Base-by-base conservation (phyloP, 495 filamentous ascomycete species). In the Lepidopterella palustris region DNA sequence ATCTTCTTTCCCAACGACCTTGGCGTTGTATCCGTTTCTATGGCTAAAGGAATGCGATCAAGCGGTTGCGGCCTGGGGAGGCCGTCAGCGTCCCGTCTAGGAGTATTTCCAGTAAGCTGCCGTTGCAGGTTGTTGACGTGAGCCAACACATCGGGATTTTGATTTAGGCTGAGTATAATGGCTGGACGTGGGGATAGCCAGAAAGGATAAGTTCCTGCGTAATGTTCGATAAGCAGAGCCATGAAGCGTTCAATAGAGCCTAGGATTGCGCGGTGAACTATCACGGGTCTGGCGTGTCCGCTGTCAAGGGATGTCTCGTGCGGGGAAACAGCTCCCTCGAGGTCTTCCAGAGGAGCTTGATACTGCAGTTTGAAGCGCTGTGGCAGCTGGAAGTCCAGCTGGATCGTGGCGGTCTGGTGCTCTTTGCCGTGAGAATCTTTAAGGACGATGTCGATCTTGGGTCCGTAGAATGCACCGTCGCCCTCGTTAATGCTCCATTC, bases 401-500 rank as follows among this genome's bases (percentile, higher is more conserved):
- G 92, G 54, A 96, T 87, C 4, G 92, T 96, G 13, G 90, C 92
- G 15, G 92, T 87, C 62, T 97, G 92, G 67, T 96, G 91, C 59
- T 89, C 87, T 69, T 95, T 96, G 4, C 90, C 89, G 62, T 91
- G 83, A 18, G 85, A 83, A 62, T 95, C 92, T 61, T 80, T 83
- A 10, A 96, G 73, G 47, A 95, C 86, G 45, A 95, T 87, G 66
- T 97, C 92, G 62, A 97, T 96, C 74, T 97, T 97, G 9, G 92
- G 92, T 0, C 92, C 92, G 71, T 96, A 97, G 68, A 97, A 97
- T 5, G 92, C 92, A 26, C 92, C 92, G 59, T 95, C 92, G 5
- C 89, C 90, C 61, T 84, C 79, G 61, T 88, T 91, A 53, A 91
- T 31, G 0, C 78, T 78, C 87, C 88, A 96, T 24, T 78, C 68